Evolutionary conservation across 176 grass and related monocot genomes (phyloP).

Genomic region (Ananas comosus): DNA sequence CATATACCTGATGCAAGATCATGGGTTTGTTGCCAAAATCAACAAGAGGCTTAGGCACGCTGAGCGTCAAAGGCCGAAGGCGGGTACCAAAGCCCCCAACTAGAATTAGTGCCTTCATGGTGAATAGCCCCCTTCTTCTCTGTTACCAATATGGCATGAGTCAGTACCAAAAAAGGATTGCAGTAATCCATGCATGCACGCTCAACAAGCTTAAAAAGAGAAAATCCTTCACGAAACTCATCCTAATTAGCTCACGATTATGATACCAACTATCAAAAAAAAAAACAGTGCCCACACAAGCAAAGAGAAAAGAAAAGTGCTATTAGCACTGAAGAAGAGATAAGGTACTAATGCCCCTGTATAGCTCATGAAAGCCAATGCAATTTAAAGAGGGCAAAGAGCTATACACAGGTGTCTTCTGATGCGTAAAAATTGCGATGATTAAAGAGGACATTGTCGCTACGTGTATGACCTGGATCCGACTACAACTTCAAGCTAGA

Average conservation of each 20-base stretch:
- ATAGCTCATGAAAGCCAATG: constrained; percentile 12
- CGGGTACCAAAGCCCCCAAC: constrained; percentile 93
- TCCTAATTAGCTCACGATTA: background rate
- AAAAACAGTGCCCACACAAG: background rate
- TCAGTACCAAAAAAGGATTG: constrained; percentile 1
- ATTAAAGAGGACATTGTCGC: background rate
- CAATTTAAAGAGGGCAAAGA: constrained; percentile 9
- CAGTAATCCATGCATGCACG: background rate
- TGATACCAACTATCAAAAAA: background rate
- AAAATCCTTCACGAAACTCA: background rate
- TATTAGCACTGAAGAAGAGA: constrained; percentile 16
- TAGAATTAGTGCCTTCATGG: constrained; percentile 88
- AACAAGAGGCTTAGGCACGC: constrained; percentile 85
- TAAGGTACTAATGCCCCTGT: constrained; percentile 4
- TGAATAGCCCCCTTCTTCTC: constrained; percentile 7
- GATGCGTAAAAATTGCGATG: background rate
- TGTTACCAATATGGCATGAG: constrained; percentile 1
- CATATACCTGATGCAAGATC: constrained; percentile 87
- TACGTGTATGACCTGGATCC: background rate
- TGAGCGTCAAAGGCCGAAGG: constrained; percentile 76
- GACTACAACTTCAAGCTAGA: background rate
- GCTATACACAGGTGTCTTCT: background rate
- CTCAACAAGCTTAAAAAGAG: background rate
- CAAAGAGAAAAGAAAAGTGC: background rate
- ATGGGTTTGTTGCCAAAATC: constrained; percentile 97